A percentile compares a stretch with the other conserved stretches of the same genome.
These are phyloP conservation scores for Crucibulum laeve DNA, from an alignment of 768 basidiomycete species.

Conservation along the genomic window DNA sequence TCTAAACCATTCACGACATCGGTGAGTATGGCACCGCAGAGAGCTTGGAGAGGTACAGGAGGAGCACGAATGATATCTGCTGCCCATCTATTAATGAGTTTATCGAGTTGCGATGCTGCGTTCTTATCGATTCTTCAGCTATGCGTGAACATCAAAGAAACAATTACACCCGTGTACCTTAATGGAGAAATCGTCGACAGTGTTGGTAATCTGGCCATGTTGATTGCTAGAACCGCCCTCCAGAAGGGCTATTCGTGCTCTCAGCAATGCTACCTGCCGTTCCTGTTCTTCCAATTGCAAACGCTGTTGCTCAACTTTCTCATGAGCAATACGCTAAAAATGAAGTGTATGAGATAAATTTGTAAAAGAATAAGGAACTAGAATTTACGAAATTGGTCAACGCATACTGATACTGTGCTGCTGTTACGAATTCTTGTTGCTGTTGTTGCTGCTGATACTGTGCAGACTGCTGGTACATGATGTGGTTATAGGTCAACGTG, in stretches of 20 bases:
- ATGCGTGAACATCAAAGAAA: background rate
- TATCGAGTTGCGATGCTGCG: slow-evolving; percentile 76
- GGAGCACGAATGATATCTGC: slow-evolving; percentile 64
- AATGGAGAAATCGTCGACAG: slow-evolving; percentile 87
- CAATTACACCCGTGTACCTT: slow-evolving; percentile 47
- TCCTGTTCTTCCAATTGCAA: slow-evolving; percentile 80
- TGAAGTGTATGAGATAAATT: background rate
- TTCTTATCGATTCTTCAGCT: no score
- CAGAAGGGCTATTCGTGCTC: slow-evolving; percentile 65
- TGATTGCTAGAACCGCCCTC: slow-evolving; percentile 56
- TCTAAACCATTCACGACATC: slow-evolving; percentile 57
- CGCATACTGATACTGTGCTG: slow-evolving; percentile 79
- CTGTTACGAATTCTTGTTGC: slow-evolving; percentile 38
- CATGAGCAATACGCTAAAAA: slow-evolving; percentile 75
- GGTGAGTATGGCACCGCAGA: slow-evolving; percentile 54
- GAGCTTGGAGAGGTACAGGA: slow-evolving; percentile 43
- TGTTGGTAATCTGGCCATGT: slow-evolving; percentile 48
- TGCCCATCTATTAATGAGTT: slow-evolving; percentile 84
- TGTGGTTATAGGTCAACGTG: background rate
- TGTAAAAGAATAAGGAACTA: background rate
- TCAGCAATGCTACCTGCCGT: slow-evolving; percentile 69
- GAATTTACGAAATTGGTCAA: slow-evolving; percentile 72
- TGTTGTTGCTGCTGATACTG: slow-evolving; percentile 24
- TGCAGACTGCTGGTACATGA: slow-evolving; percentile 23
- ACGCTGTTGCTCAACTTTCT: slow-evolving; percentile 83